These are phyloP conservation scores for Beta corolliflora DNA, from an alignment of 179 eudicot species.

Conservation along the genomic window DNA sequence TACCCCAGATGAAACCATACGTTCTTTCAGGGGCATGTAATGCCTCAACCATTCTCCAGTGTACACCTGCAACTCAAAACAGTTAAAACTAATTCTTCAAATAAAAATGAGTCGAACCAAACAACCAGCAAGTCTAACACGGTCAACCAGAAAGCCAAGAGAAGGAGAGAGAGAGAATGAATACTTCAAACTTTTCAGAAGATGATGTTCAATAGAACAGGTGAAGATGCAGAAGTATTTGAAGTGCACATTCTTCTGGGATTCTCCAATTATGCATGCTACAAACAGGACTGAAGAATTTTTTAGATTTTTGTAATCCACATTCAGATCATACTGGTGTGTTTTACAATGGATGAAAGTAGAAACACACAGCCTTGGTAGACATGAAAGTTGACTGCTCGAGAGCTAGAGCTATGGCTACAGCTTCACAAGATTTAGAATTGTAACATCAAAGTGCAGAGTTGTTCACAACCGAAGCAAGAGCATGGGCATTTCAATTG, in stretches of 20 bases:
- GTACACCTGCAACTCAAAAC: conserved; percentile 56
- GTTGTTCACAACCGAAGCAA: background rate
- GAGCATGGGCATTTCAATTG: background rate
- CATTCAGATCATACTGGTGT: no score
- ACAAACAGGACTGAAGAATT: background rate
- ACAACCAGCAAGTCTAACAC: background rate
- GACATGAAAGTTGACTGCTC: background rate
- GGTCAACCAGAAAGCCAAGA: background rate
- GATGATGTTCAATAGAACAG: background rate
- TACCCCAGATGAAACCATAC: conserved; percentile 35
- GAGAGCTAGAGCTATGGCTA: background rate
- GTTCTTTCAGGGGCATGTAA: conserved; percentile 63
- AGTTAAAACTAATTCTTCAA: background rate
- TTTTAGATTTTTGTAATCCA: no score
- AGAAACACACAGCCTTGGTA: background rate
- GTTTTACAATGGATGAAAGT: background rate
- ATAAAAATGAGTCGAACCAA: background rate
- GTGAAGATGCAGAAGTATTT: background rate
- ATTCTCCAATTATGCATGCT: background rate
- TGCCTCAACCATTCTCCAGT: conserved; percentile 82
- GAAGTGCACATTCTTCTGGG: background rate
- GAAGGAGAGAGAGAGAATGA: background rate
- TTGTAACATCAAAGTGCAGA: background rate
- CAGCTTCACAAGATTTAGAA: background rate
- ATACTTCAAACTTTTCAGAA: background rate